Evolutionary conservation across 129 eudicot species (phyloP), one percentile per base, ranked within the genome.

Genomic region (Flaveria linearis): DNA sequence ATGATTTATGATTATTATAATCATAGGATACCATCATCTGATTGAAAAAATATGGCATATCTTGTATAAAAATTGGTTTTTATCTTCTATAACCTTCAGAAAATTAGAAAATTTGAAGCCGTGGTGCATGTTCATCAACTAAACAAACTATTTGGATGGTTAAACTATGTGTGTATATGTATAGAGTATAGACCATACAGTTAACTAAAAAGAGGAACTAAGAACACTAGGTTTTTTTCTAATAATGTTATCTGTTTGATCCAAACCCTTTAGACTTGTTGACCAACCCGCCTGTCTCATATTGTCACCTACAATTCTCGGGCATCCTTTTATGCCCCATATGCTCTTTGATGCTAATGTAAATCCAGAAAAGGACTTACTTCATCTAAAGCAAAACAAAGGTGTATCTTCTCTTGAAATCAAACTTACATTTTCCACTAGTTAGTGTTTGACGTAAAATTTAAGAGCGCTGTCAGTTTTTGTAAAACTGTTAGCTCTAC

Each of bases 21-120:
- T 33, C 9, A 16, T 16, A 36, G 8, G 9, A 11, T 20, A 22
- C 3, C 2, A n/a, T 36, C 51, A 75, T 75, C 42, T 16, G 51
- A 45, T 52, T 36, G 13, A 53, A 66, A 26, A 67, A 65, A 36
- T 20, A 50, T 51, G 25, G 50, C 49, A 30, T 5, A 9, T 66
- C 73, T 36, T 76, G 65, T 55, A 61, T 60, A 42, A 55, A 23
- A 68, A 42, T 16, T 53, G 58, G 14, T 3, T 26, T 56, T 42
- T 33, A 14, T 20, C 52, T 50, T 64, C 80, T 64, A 47, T 47
- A 50, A 64, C 70, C 39, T 51, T 64, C 23, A 74, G 8, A 42
- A 9, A 6, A 13, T 9, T 0, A 28, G 18, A 28, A 28, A 62
- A 7, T 9, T 2, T 45, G 15, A 45, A 62, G 46, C 15, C 1